These are phyloP conservation scores for Colletotrichum australisinense DNA, from an alignment of 2,329 filamentous ascomycete species.

Conservation along the genomic window DNA sequence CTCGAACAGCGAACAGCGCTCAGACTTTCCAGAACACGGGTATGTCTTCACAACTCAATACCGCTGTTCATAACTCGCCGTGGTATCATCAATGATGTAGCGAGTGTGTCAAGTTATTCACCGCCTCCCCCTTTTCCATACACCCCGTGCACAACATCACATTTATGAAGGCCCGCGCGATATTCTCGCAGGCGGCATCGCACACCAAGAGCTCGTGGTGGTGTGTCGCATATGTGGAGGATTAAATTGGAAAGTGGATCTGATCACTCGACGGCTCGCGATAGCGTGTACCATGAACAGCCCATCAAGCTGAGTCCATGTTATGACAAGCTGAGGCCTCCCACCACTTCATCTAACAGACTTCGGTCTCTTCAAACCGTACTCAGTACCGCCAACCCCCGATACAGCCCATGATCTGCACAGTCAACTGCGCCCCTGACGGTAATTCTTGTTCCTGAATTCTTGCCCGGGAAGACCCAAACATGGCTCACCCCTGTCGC, in stretches of 20 bases:
- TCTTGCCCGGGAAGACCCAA: conserved; percentile 10
- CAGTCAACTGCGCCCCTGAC: conserved; percentile 33
- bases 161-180: conserved; percentile 29
- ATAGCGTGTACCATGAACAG: conserved; percentile 13
- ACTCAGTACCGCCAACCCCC: neutral
- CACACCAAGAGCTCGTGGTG: conserved; percentile 2
- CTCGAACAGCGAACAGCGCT: neutral
- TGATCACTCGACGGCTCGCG: conserved; percentile 13
- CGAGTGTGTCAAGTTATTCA: conserved; percentile 30
- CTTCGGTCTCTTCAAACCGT: neutral
- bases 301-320: neutral
- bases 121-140: conserved; percentile 21
- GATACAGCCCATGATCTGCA: conserved; percentile 18
- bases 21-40: neutral
- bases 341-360: conserved; percentile 4
- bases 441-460: conserved; percentile 33
- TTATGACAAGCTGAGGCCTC: neutral
- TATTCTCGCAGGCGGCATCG: neutral
- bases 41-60: neutral
- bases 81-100: conserved; percentile 20
- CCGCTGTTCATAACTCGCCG: neutral
- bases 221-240: conserved; percentile 34
- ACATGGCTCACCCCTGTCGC: conserved; percentile 5
- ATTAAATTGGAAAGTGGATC: conserved; percentile 33
- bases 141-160: neutral